Percentiles rank a stretch among this genome's conserved stretches.
phyloP scores from a whole-genome alignment of 345 rosid genomes.

The Alliaria petiolata region DNA sequence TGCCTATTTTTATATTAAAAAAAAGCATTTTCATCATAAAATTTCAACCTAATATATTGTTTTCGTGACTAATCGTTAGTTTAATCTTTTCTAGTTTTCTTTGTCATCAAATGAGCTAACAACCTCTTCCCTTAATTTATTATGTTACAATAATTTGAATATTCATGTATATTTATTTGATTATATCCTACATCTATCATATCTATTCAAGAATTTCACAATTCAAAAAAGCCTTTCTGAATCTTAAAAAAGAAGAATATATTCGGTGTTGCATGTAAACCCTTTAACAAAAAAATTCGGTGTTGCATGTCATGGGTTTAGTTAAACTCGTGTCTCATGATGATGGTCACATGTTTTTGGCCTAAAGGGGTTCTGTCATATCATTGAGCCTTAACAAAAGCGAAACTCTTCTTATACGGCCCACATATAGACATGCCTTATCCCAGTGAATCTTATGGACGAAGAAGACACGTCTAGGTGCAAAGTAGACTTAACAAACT shows the following conservation, averaged over 20 bases:
- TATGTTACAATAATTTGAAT: too few species aligned
- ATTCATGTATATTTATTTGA: neutral
- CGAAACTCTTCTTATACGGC: neutral
- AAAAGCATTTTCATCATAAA: too few species aligned
- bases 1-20: too few species aligned
- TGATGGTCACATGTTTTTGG: conserved; percentile 4
- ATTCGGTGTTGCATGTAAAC: too few species aligned
- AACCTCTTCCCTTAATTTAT: too few species aligned
- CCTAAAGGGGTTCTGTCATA: neutral
- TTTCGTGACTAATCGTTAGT: too few species aligned
- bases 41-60: too few species aligned
- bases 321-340: conserved; percentile 7
- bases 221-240: neutral
- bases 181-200: too few species aligned
- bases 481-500: neutral
- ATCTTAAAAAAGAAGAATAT: neutral
- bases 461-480: neutral
- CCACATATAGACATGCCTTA: neutral
- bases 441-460: neutral
- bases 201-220: neutral
- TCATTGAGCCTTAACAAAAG: neutral
- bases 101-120: too few species aligned
- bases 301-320: conserved; percentile 2
- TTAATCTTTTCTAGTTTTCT: too few species aligned
- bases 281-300: too few species aligned